Base-by-base conservation (phyloP, 805 yeast genomes). In the Zygosaccharomyces rouxii region DNA sequence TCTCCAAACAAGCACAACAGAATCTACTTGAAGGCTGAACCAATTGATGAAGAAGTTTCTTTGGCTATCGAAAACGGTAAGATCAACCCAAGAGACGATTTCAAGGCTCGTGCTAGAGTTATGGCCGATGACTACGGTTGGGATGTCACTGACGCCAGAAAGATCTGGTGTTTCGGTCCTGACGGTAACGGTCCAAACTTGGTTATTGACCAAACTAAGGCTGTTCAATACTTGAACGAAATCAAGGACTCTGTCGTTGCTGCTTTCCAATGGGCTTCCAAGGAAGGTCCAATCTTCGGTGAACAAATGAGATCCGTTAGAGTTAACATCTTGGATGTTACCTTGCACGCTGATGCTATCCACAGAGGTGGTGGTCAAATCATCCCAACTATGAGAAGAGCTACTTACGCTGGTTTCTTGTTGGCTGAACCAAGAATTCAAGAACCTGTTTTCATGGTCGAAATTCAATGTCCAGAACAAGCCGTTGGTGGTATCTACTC, bases 301-400 rank as follows among this genome's bases (percentile, higher is more conserved):
- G 98, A 94, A 83, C 79, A 77, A 75, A 77, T 89, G 80, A 89
- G 99, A 83, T 87, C 96, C 69, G 81, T 89, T 70, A 89, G 98
- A 81, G 79, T 89, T 76, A 92, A 92, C 96, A 86, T 92, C 71
- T 82, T 92, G 80, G 99, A 92, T 84, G 99, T 92, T 71, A 90
- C 97, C 66, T 82, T 92, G 77, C 99, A 92, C 79, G 96, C 98
- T 73, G 99, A 92, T 87, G 97, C 99, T 77, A 92, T 92, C 79
- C 99, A 92, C 87, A 90, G 99, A 87, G 98, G 98, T 84, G 97
- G 95, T 80, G 99, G 98, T 79, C 99, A 92, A 83, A 84, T 92
- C 76, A 89, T 94, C 79, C 97, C 98, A 79, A 92, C 99, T 77
- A 92, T 94, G 98, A 90, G 98, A 85, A 90, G 98, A 83, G 98